These are phyloP conservation scores for Epichloe brachyelytri DNA, from an alignment of 2,329 filamentous ascomycete genomes.

Conservation along the genomic window DNA sequence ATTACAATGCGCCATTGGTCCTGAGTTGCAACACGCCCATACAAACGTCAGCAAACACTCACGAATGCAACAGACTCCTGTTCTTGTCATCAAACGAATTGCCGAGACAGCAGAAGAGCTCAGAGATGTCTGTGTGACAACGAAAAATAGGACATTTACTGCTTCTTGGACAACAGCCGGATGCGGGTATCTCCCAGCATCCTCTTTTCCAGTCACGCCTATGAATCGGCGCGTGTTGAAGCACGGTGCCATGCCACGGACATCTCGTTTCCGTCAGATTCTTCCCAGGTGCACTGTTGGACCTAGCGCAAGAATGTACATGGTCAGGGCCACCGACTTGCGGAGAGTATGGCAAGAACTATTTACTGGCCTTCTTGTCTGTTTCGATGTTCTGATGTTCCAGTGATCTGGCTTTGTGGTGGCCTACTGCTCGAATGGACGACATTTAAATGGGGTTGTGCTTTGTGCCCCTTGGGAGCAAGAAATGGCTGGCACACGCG, in stretches of 20 bases:
- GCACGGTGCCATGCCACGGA: not conserved
- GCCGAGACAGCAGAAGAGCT: not conserved
- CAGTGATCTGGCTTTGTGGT: not conserved
- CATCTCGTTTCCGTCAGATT: not conserved
- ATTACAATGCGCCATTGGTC: not conserved
- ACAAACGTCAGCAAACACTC: constrained; percentile 2
- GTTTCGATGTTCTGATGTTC: not conserved
- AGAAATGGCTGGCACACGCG: constrained; percentile 1
- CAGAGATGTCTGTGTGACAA: not conserved
- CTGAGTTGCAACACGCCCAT: not conserved
- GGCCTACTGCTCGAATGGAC: not conserved
- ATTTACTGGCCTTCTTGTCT: not conserved
- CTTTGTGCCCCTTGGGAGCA: not conserved
- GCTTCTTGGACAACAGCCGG: not conserved
- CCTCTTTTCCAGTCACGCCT: not conserved
- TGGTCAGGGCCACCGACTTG: not conserved
- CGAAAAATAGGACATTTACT: not conserved
- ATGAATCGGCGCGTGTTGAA: not conserved
- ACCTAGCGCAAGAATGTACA: not conserved
- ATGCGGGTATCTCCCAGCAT: not conserved
- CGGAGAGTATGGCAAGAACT: too few species aligned
- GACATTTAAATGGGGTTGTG: not conserved
- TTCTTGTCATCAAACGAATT: not conserved
- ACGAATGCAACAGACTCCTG: not conserved
- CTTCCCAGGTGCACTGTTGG: not conserved